Conservation (phyloP, 2,329 filamentous ascomycete species). For the Cercospora sp. region DNA sequence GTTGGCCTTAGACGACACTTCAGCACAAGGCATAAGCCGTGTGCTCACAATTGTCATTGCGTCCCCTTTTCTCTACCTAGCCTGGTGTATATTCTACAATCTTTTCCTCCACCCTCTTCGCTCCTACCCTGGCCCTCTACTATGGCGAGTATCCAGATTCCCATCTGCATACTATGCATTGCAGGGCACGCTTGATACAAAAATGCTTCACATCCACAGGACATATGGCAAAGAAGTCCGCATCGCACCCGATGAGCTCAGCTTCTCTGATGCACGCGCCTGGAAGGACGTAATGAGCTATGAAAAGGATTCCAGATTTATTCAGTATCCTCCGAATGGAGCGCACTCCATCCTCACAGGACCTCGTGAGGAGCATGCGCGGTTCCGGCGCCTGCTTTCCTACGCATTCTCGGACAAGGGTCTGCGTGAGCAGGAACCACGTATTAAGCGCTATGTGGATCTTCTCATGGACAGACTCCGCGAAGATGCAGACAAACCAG, state of each 20-base stretch:
- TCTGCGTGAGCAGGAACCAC: conserved; percentile 40
- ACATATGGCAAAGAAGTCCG: conserved; percentile 48
- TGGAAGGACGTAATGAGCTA: too few species aligned
- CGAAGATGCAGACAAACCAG: conserved; percentile 16
- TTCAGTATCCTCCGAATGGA: conserved; percentile 38
- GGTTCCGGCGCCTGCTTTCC: conserved; percentile 21
- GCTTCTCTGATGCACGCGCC: conserved; percentile 42
- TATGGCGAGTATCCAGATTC: conserved; percentile 14
- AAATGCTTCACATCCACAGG: conserved; percentile 34
- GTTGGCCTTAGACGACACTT: not conserved
- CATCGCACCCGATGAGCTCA: conserved; percentile 49
- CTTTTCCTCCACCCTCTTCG: conserved; percentile 46
- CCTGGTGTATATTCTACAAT: conserved; percentile 39
- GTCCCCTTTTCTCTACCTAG: not conserved
- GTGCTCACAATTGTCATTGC: conserved; percentile 4
- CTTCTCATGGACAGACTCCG: conserved; percentile 37
- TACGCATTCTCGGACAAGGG: conserved; percentile 34
- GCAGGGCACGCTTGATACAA: conserved; percentile 13
- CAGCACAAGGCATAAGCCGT: not conserved
- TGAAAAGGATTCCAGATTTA: too few species aligned
- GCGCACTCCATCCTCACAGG: conserved; percentile 18
- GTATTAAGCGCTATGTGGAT: conserved; percentile 43
- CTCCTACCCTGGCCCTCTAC: conserved; percentile 43
- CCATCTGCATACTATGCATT: conserved; percentile 16
- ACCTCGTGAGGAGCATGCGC: conserved; percentile 16